Evolutionary conservation across 208 protist genomes (phyloP).

Genomic region (Vickermania spadyakhi): DNA sequence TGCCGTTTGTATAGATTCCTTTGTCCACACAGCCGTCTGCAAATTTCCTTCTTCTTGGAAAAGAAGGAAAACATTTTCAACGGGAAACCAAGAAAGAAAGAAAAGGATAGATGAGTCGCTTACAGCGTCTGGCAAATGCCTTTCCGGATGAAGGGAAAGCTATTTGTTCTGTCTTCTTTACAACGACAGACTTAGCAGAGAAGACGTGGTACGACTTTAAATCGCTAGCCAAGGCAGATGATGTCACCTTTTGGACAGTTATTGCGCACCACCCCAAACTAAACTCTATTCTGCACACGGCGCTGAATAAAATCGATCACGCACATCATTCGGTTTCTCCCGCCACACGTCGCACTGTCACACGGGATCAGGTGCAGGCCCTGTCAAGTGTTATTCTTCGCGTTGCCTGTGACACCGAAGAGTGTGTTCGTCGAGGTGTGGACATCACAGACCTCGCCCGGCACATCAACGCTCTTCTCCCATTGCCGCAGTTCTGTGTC

Average conservation of each 20-base stretch:
- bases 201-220: constrained; percentile 47
- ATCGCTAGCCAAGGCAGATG: constrained; percentile 51
- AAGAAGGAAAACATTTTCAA: no score
- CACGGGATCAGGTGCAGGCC: constrained; percentile 23
- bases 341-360: constrained; percentile 20
- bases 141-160: constrained; percentile 16
- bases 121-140: not conserved
- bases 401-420: constrained; percentile 32
- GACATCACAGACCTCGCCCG: constrained; percentile 23
- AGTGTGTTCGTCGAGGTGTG: constrained; percentile 20
- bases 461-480: constrained; percentile 31
- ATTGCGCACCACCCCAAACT: constrained; percentile 46
- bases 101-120: no score
- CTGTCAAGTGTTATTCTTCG: constrained; percentile 46
- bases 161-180: constrained; percentile 55
- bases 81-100: constrained; percentile 16
- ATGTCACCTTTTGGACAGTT: constrained; percentile 80
- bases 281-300: constrained; percentile 25
- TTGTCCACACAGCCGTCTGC: no score
- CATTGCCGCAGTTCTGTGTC: constrained; percentile 47
- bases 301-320: constrained; percentile 41
- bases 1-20: no score
- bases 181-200: constrained; percentile 45
- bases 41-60: no score
- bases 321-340: constrained; percentile 55